A percentile compares a stretch with the other conserved stretches of the same genome.
Evolutionary conservation across 208 protist genomes (phyloP).

Genomic region (Leptomonas seymouri): DNA sequence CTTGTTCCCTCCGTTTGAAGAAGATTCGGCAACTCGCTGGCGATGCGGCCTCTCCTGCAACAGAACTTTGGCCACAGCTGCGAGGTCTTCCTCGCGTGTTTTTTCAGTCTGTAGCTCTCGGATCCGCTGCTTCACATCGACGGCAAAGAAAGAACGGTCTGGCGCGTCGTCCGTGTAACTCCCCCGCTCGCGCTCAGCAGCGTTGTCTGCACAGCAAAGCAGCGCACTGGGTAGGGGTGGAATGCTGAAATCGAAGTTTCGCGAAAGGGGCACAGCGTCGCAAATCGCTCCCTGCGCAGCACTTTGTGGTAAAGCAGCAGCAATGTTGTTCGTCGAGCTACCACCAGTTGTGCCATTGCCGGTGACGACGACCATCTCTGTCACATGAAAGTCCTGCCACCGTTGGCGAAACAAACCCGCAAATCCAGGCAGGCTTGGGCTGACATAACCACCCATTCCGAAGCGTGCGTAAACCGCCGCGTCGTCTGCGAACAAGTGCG

Average conservation of each 20-base stretch:
- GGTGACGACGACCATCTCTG: conserved; percentile 50
- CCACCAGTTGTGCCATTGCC: background rate
- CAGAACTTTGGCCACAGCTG: conserved; percentile 6
- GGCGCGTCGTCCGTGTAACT: conserved; percentile 10
- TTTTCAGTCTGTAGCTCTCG: conserved; percentile 19
- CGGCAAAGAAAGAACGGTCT: conserved; percentile 61
- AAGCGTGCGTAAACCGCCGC: conserved; percentile 58
- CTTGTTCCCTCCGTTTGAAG: no score
- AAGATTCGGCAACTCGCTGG: background rate
- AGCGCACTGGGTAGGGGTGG: conserved; percentile 44
- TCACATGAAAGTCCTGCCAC: conserved; percentile 82
- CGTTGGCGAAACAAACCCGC: conserved; percentile 70
- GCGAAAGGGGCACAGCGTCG: conserved; percentile 38
- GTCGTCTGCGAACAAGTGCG: conserved; percentile 57
- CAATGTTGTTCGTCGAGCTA: background rate
- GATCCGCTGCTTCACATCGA: conserved; percentile 43
- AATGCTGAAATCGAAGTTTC: conserved; percentile 49
- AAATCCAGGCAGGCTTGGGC: conserved; percentile 44
- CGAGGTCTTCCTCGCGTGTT: background rate
- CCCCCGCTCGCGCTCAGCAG: background rate
- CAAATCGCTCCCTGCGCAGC: conserved; percentile 50
- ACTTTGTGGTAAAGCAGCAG: background rate
- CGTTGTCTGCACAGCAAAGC: background rate
- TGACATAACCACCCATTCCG: conserved; percentile 74
- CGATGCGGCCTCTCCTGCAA: background rate